These are phyloP conservation scores for Pleurotus tuoliensis DNA, from an alignment of 768 basidiomycete genomes.

Conservation along the genomic window DNA sequence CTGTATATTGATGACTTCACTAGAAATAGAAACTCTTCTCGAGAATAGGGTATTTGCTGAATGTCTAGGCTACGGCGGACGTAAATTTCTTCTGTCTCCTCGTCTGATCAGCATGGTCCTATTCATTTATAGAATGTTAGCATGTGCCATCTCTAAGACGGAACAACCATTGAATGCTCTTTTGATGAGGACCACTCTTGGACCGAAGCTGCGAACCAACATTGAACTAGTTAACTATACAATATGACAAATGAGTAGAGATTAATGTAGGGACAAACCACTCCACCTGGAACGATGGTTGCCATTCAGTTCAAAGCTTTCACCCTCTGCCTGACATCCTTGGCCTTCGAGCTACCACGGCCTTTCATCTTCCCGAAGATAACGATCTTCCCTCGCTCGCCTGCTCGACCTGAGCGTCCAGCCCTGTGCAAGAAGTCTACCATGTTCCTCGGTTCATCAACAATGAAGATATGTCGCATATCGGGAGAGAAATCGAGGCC, in stretches of 20 bases:
- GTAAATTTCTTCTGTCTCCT: no score
- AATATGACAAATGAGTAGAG: background rate
- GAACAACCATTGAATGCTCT: no score
- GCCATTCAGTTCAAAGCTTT: conserved; percentile 27
- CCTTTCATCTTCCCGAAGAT: conserved; percentile 72
- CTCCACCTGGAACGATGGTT: background rate
- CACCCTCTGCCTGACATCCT: conserved; percentile 49
- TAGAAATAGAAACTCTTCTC: no score
- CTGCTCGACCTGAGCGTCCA: conserved; percentile 77
- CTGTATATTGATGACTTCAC: no score
- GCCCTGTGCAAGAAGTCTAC: conserved; percentile 92
- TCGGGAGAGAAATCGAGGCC: conserved; percentile 83
- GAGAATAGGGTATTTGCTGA: no score
- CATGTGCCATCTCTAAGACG: no score
- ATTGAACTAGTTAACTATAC: no score
- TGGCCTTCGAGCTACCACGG: conserved; percentile 50
- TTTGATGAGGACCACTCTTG: no score
- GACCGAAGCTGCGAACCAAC: no score
- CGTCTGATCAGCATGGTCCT: no score
- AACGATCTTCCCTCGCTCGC: conserved; percentile 64
- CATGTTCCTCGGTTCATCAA: conserved; percentile 86
- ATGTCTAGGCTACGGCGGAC: no score
- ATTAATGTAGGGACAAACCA: background rate
- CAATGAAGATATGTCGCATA: conserved; percentile 80
- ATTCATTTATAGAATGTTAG: no score